Base-by-base conservation (phyloP, 129 eudicot genomes). In the Pulicaria dysenterica region DNA sequence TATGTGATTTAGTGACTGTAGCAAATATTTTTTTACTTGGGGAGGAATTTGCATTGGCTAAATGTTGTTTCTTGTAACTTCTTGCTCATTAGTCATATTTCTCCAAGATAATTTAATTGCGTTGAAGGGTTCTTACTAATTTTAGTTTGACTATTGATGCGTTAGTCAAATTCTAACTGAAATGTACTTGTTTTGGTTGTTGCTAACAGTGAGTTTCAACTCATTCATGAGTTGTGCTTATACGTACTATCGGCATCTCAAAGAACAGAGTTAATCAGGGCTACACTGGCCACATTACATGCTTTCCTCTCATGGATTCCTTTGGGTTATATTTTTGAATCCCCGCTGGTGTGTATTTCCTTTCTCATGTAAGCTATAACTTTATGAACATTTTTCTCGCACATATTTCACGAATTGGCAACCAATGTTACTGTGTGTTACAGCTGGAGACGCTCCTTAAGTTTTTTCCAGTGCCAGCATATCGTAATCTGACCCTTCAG, bases 281-380 rank as follows among this genome's bases (percentile, higher is more conserved):
- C 97, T 75, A 95, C 99, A 42, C 78, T 95, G 41, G 95, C 99
- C 16, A 95, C 99, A 47, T 73, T 95, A 85, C 99, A 95, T 82
- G 99, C 99, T 45, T 95, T 95, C 69, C 96, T 95, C 76, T 95
- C 99, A 4, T 95, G 99, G 99, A 91, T 95, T 83, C 99, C 99
- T 67, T 81, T 95, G 69, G 99, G 99, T 75, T 95, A 95, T 76
- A 95, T 95, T 37, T 95, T 95, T 83, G 97, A 95, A 79, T 95
- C 99, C 34, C 89, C 96, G 8, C 89, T 95, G 99, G 99, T 95
- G 58, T 84, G 96, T 73, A 40, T 46, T 57, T 64, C 49, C 9
- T 16, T 45, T 46, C 17, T 75, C 55, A 15, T 42, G 38, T 46
- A 69, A 37, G 51, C 66, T 10, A 55, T 53, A 36, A 3, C 40